A percentile compares a stretch with the other conserved stretches of the same genome.
Conservation (phyloP, 2,329 filamentous ascomycete genomes). For the Colletotrichum musae region DNA sequence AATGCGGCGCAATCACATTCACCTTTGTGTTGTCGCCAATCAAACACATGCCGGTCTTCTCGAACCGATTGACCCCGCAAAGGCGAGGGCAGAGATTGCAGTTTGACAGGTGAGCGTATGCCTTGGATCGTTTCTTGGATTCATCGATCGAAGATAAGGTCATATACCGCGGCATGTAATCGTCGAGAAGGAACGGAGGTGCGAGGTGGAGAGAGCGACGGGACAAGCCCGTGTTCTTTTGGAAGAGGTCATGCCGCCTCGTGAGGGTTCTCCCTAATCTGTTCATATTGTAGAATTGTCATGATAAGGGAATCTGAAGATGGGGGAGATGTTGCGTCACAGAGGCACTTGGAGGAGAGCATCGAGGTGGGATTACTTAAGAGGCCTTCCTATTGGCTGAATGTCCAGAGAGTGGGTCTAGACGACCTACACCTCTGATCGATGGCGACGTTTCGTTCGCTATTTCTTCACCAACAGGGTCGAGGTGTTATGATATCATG, state of each 20-base stretch:
- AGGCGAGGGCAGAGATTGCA: constrained; percentile 86
- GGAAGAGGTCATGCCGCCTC: not conserved
- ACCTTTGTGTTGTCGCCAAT: constrained; percentile 84
- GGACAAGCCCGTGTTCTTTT: not conserved
- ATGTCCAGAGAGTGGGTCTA: constrained; percentile 3
- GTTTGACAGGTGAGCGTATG: constrained; percentile 81
- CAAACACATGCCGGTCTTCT: constrained; percentile 83
- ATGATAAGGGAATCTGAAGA: not conserved
- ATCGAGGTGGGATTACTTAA: constrained; percentile 28
- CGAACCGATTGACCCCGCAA: constrained; percentile 86
- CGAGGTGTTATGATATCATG: no score
- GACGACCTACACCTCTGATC: not conserved
- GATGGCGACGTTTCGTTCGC: not conserved
- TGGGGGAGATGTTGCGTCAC: constrained; percentile 20
- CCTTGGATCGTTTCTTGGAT: constrained; percentile 79
- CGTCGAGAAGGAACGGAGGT: constrained; percentile 79
- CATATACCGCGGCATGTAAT: constrained; percentile 82
- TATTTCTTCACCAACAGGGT: not conserved
- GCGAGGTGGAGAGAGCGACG: constrained; percentile 64
- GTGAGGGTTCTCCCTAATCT: not conserved
- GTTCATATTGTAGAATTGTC: constrained; percentile 17
- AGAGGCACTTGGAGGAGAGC: constrained; percentile 3
- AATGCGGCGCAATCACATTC: constrained; percentile 88
- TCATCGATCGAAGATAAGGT: constrained; percentile 77
- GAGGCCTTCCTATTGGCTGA: constrained; percentile 9